Conservation (phyloP, 257 asterid species). For the Jacaranda copaia region DNA sequence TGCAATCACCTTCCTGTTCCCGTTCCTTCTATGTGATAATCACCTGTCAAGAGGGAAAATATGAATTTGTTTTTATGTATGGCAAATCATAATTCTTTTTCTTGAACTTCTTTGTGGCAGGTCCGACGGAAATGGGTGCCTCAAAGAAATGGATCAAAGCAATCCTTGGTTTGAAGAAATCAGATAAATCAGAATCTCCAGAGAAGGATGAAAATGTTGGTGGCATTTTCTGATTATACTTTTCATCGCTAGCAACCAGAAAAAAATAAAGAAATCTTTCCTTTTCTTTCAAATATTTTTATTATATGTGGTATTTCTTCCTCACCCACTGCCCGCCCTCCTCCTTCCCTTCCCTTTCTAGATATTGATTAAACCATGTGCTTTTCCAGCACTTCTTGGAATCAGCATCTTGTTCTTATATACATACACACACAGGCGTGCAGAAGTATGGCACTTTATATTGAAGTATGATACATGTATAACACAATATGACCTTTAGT, state of each 20-base stretch:
- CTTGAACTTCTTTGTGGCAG: constrained; percentile 45
- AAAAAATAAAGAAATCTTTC: not conserved
- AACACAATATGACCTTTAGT: not conserved
- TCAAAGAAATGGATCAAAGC: constrained; percentile 84
- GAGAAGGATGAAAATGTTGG: constrained; percentile 71
- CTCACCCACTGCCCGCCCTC: not conserved
- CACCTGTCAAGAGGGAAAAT: constrained; percentile 7
- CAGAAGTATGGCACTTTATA: too few species aligned
- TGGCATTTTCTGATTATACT: constrained; percentile 31
- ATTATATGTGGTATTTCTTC: not conserved
- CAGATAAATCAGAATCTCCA: constrained; percentile 60
- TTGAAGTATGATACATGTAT: not conserved
- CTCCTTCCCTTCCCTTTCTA: not conserved
- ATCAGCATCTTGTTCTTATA: too few species aligned
- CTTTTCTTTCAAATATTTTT: not conserved
- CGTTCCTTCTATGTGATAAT: constrained; percentile 6
- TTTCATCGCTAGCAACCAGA: not conserved
- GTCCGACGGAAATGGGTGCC: constrained; percentile 69
- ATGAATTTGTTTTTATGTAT: constrained; percentile 2
- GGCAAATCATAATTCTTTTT: not conserved
- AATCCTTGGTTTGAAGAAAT: constrained; percentile 71
- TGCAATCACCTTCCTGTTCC: not conserved
- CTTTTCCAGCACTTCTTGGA: not conserved
- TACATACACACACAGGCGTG: too few species aligned
- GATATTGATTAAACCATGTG: not conserved